Percentiles rank a stretch among this genome's conserved stretches.
Evolutionary conservation across 441 rosid genomes (phyloP).

Genomic region (Bocquillonia castaneifolia): DNA sequence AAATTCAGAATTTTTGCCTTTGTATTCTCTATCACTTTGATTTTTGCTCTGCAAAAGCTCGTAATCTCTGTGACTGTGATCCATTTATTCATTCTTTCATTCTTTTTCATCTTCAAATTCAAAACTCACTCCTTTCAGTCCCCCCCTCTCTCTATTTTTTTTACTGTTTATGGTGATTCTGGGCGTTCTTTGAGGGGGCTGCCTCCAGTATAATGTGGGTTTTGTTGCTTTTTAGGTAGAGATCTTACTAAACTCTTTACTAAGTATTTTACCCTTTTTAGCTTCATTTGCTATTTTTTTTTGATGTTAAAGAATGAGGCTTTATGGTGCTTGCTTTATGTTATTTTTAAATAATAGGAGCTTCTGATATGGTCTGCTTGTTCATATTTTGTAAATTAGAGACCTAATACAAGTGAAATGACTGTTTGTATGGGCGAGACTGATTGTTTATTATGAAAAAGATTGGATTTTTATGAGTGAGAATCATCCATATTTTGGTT

Average conservation of each 20-base stretch:
- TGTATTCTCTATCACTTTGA: constrained; percentile 37
- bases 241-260: constrained; percentile 33
- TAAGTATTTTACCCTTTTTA: constrained; percentile 39
- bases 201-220: constrained; percentile 35
- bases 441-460: constrained; percentile 16
- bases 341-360: constrained; percentile 2
- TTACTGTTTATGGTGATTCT: constrained; percentile 19
- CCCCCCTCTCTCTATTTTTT: constrained; percentile 19
- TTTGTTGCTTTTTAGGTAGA: constrained; percentile 36
- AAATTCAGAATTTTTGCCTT: constrained; percentile 38
- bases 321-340: constrained; percentile 6
- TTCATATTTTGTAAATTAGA: constrained; percentile 4
- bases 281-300: constrained; percentile 23
- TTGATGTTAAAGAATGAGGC: constrained; percentile 10
- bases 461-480: constrained; percentile 12
- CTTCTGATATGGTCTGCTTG: neutral
- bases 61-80: constrained; percentile 22
- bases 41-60: constrained; percentile 23
- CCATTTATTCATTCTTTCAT: constrained; percentile 11
- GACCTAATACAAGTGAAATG: neutral
- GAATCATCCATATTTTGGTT: constrained; percentile 4
- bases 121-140: constrained; percentile 27
- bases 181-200: constrained; percentile 28
- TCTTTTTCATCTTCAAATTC: constrained; percentile 28
- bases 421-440: too few species aligned